Percentiles rank a stretch among this genome's conserved stretches.
Evolutionary conservation across 441 rosid genomes (phyloP).

Genomic region (Geranium incanum): DNA sequence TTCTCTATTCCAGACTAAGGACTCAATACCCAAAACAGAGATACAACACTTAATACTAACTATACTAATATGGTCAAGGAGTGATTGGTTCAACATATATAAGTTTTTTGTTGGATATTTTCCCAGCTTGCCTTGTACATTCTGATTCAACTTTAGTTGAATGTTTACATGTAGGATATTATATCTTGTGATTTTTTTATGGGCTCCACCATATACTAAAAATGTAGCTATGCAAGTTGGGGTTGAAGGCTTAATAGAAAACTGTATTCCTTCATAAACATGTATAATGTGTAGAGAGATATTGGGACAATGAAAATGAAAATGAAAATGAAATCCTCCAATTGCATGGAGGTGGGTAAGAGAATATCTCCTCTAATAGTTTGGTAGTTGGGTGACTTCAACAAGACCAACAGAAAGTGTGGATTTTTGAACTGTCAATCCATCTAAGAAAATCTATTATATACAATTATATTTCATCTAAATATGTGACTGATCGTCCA

Average conservation of each 20-base stretch:
- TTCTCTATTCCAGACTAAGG: not conserved
- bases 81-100: constrained; percentile 54
- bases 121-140: constrained; percentile 33
- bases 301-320: not conserved
- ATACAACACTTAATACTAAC: constrained; percentile 1
- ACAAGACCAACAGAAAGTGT: constrained; percentile 6
- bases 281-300: not conserved
- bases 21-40: constrained; percentile 2
- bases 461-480: too few species aligned
- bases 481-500: too few species aligned
- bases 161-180: not conserved
- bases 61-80: constrained; percentile 23
- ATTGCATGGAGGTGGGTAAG: not conserved
- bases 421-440: not conserved
- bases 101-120: constrained; percentile 33
- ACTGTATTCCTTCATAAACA: too few species aligned
- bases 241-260: not conserved
- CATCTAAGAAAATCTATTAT: too few species aligned
- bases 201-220: not conserved
- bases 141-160: not conserved
- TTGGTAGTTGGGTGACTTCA: constrained; percentile 29
- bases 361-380: constrained; percentile 23
- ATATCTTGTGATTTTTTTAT: not conserved
- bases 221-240: not conserved
- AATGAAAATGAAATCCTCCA: not conserved